Conservation (phyloP, 202 grass and related monocot species). For the Carex sylvatica region DNA sequence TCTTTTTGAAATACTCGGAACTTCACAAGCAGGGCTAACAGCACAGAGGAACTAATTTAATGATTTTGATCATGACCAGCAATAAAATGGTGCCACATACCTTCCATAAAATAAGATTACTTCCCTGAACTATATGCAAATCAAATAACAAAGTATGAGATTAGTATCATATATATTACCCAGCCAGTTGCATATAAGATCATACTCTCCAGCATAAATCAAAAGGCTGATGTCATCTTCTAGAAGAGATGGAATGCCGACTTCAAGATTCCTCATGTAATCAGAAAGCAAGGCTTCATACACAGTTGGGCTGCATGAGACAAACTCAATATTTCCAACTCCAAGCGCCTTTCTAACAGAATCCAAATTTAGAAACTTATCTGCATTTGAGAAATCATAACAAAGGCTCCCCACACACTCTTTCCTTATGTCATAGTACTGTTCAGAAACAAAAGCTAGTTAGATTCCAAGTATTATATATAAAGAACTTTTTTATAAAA, state of each 20-base stretch:
- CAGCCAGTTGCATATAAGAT: constrained; percentile 89
- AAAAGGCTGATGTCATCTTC: constrained; percentile 62
- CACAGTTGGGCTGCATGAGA: constrained; percentile 76
- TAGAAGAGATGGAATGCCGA: constrained; percentile 78
- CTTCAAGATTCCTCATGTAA: constrained; percentile 93
- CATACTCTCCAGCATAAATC: constrained; percentile 86
- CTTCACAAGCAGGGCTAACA: constrained; percentile 5
- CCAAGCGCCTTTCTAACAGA: constrained; percentile 70
- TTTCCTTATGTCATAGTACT: constrained; percentile 90
- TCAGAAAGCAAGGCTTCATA: constrained; percentile 72
- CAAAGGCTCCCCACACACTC: constrained; percentile 71
- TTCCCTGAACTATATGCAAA: background rate
- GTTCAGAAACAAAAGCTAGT: constrained; percentile 16
- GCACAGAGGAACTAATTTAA: background rate
- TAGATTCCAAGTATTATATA: background rate
- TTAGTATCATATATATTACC: constrained; percentile 38
- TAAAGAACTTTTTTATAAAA: background rate
- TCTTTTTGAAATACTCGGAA: background rate
- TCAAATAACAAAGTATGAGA: background rate
- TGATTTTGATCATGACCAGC: background rate
- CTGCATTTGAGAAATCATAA: constrained; percentile 75
- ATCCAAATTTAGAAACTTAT: constrained; percentile 71
- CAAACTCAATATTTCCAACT: constrained; percentile 72
- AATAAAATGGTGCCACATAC: background rate
- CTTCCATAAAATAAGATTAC: background rate